Percentiles rank a stretch among this genome's conserved stretches.
phyloP scores from a whole-genome alignment of 805 yeast genomes.

The Ogataea parapolymorpha region DNA sequence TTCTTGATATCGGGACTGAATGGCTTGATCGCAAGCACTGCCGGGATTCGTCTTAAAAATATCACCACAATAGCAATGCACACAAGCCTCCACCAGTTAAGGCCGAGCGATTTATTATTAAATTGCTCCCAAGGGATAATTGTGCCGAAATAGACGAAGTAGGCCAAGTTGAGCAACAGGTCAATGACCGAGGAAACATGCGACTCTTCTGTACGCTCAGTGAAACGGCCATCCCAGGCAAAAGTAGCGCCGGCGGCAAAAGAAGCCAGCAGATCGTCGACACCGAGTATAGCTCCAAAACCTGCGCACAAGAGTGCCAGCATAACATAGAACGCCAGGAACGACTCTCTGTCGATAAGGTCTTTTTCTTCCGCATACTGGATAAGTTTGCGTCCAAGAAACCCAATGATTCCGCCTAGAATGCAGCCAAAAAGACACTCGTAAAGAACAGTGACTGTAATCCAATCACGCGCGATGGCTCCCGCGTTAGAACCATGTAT shows the following conservation, averaged over 20 bases:
- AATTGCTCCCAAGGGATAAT: conserved; percentile 67
- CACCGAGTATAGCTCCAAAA: conserved; percentile 61
- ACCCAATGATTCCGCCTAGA: conserved; percentile 55
- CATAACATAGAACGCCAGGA: conserved; percentile 52
- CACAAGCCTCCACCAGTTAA: conserved; percentile 51
- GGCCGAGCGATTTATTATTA: conserved; percentile 43
- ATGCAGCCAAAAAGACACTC: conserved; percentile 57
- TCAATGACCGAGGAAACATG: conserved; percentile 66
- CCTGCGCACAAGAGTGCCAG: conserved; percentile 57
- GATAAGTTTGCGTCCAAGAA: conserved; percentile 45
- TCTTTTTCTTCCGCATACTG: conserved; percentile 48
- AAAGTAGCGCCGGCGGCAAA: conserved; percentile 73
- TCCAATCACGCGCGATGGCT: conserved; percentile 60
- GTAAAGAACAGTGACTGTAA: conserved; percentile 56
- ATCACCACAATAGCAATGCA: conserved; percentile 49
- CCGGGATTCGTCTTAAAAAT: conserved; percentile 52
- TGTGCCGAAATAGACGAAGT: conserved; percentile 68
- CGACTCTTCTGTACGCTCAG: conserved; percentile 55
- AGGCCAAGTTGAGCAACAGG: conserved; percentile 59
- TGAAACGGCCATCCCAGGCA: conserved; percentile 71
- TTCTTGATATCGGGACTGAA: conserved; percentile 58
- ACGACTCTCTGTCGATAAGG: conserved; percentile 61
- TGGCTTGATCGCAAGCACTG: conserved; percentile 52
- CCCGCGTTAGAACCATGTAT: conserved; percentile 45
- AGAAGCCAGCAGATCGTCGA: conserved; percentile 68